Base-by-base conservation (phyloP, 148 eudicot species). In the Cornus suecica region DNA sequence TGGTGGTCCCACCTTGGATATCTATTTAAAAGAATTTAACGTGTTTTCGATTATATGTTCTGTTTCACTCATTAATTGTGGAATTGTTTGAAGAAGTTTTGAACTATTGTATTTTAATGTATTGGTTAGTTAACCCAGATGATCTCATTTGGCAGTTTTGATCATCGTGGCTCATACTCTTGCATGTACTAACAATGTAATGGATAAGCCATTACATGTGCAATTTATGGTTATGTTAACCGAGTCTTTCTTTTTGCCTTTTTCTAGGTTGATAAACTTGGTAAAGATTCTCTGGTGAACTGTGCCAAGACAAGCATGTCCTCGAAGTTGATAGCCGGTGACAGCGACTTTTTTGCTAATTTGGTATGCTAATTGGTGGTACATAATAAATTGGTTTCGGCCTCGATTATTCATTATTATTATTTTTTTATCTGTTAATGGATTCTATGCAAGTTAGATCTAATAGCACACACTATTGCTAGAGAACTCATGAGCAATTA, bases 251-350 rank as follows among this genome's bases (percentile, higher is more conserved):
- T 48, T 48, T 48, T 48, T 58, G 10, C 28, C 20, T 78, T 54
- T 74, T 34, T 54, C 23, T 81, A 94, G 98, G 98, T 93, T 84
- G 97, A 94, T 51, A 94, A 89, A 81, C 98, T 94, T 56, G 96
- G 96, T 30, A 92, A 92, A 89, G 97, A 94, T 77, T 87, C 96
- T 41, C 91, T 94, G 65, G 74, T 91, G n/a, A 94, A 94, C 78
- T 90, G 97, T 86, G 99, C 99, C 74, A 94, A 92, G 91, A 94
- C 99, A 77, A 79, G 99, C 92, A 94, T 94, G 97, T 92, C 98
- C 13, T 94, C 98, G 2, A 94, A 92, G 80, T 80, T 94, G 84
- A 84, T 92, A 65, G 91, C 88, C 29, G 87, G 82, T 32, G 94
- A 94, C 76, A 92, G 97, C 62, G 88, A 91, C 87, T 94, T 94